Evolutionary conservation across 2,329 filamentous ascomycete species (phyloP).

Genomic region (Ascomycota sp.): DNA sequence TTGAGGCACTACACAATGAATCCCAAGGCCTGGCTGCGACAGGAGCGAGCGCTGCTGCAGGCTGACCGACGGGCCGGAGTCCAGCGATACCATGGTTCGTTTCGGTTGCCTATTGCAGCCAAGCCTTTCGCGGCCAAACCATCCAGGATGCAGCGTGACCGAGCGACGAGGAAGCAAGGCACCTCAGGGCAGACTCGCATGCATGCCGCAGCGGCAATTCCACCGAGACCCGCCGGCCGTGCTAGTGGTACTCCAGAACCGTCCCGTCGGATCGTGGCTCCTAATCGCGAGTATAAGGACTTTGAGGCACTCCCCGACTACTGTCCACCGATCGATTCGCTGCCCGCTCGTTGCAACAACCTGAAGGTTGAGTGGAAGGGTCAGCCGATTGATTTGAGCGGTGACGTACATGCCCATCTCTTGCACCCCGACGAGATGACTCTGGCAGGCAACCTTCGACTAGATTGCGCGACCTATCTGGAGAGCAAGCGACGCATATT

Average conservation of each 20-base stretch:
- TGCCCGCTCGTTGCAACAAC: slow-evolving; percentile 45
- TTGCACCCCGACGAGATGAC: slow-evolving; percentile 62
- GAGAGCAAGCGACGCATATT: slow-evolving; percentile 91
- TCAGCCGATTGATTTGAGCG: slow-evolving; percentile 52
- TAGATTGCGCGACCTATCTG: slow-evolving; percentile 75
- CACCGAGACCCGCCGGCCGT: slow-evolving; percentile 12
- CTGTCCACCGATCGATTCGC: slow-evolving; percentile 46
- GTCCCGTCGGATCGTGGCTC: slow-evolving; percentile 30
- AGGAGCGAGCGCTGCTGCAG: slow-evolving; percentile 28
- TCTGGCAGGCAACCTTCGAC: slow-evolving; percentile 57
- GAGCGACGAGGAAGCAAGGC: slow-evolving; percentile 13
- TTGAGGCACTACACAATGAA: slow-evolving; percentile 23
- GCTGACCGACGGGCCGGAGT: slow-evolving; percentile 24
- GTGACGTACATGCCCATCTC: slow-evolving; percentile 46
- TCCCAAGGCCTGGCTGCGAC: slow-evolving; percentile 24
- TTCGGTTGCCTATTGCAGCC: slow-evolving; percentile 23
- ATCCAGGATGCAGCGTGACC: slow-evolving; percentile 10
- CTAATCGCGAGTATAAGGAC: slow-evolving; percentile 66
- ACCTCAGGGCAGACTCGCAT: slow-evolving; percentile 16
- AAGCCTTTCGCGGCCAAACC: slow-evolving; percentile 14
- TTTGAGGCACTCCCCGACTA: slow-evolving; percentile 52
- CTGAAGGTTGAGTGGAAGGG: slow-evolving; percentile 83
- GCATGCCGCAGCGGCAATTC: slow-evolving; percentile 4
- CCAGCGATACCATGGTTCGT: slow-evolving; percentile 15
- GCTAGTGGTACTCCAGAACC: slow-evolving; percentile 29